These are phyloP conservation scores for Lentinus tigrinus DNA, from an alignment of 768 basidiomycete species.

Conservation along the genomic window DNA sequence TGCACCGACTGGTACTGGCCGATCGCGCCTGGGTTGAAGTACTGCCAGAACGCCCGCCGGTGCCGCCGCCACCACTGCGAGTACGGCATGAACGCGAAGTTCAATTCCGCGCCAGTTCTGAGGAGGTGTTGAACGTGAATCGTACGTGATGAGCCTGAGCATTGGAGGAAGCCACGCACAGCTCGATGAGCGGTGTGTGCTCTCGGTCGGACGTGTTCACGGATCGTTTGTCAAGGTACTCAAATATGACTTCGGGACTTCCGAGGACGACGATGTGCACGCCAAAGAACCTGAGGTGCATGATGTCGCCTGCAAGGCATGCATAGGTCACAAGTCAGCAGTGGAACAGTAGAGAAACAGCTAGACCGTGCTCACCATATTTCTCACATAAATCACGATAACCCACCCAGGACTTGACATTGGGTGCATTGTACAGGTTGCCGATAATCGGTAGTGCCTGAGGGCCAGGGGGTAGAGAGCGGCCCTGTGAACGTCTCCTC, in stretches of 20 bases:
- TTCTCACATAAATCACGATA: neutral
- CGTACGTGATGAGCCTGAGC: no score
- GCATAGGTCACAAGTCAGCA: no score
- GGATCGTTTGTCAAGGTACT: neutral
- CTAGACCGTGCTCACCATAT: neutral
- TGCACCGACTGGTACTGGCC: constrained; percentile 4
- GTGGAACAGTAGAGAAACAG: no score
- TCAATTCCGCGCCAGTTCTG: constrained; percentile 11
- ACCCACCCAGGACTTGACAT: neutral
- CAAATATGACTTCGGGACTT: neutral
- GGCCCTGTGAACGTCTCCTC: neutral
- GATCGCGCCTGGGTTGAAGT: constrained; percentile 12
- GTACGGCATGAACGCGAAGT: constrained; percentile 5
- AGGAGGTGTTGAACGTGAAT: neutral
- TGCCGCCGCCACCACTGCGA: constrained; percentile 16
- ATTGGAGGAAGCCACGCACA: neutral
- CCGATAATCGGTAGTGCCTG: neutral
- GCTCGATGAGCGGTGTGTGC: neutral
- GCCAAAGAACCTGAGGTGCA: neutral
- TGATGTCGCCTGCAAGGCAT: neutral
- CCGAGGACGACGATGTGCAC: neutral
- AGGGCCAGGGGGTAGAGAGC: constrained; percentile 7
- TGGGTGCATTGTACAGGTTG: neutral
- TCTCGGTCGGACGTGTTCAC: neutral
- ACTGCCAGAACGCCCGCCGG: constrained; percentile 20